phyloP scores from a whole-genome alignment of 108 stramenopile species.

The Cyclotella kingstonii region DNA sequence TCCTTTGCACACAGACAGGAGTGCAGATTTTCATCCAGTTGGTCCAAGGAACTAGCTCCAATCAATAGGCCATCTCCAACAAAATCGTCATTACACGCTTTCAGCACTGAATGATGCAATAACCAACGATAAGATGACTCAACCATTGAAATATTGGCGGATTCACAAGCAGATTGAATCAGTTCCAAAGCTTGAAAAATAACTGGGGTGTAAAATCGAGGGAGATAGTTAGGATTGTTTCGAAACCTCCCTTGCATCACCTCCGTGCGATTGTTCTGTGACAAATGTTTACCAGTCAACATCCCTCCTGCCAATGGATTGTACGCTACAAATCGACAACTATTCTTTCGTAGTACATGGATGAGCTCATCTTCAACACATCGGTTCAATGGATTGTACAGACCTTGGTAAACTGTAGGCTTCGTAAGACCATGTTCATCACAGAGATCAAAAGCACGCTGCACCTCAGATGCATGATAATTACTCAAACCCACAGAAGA shows the following conservation, averaged over 20 bases:
- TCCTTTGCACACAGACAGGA: slow-evolving; percentile 51
- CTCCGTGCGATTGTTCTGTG: slow-evolving; percentile 8
- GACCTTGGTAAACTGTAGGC: slow-evolving; percentile 91
- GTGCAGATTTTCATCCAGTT: slow-evolving; percentile 73
- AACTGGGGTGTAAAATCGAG: slow-evolving; percentile 74
- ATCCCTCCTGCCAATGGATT: slow-evolving; percentile 93
- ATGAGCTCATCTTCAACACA: slow-evolving; percentile 83
- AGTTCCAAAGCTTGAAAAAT: slow-evolving; percentile 78
- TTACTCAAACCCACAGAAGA: slow-evolving; percentile 74
- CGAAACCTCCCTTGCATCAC: slow-evolving; percentile 80
- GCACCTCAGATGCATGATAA: slow-evolving; percentile 78
- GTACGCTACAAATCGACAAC: slow-evolving; percentile 90
- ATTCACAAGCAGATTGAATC: slow-evolving; percentile 65
- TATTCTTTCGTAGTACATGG: slow-evolving; percentile 68
- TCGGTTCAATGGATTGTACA: slow-evolving; percentile 95
- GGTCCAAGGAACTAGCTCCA: slow-evolving; percentile 76
- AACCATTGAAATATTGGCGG: slow-evolving; percentile 62
- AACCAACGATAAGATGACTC: slow-evolving; percentile 90
- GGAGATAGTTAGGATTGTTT: slow-evolving; percentile 82
- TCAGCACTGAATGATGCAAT: slow-evolving; percentile 77
- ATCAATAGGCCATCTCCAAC: slow-evolving; percentile 73
- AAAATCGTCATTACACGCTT: slow-evolving; percentile 2
- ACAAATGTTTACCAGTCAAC: slow-evolving; percentile 75
- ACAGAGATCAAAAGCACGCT: slow-evolving; percentile 77
- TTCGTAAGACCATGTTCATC: slow-evolving; percentile 62